Evolutionary conservation across 169 alveolate species (phyloP).

Genomic region (Eimeria praecox): DNA sequence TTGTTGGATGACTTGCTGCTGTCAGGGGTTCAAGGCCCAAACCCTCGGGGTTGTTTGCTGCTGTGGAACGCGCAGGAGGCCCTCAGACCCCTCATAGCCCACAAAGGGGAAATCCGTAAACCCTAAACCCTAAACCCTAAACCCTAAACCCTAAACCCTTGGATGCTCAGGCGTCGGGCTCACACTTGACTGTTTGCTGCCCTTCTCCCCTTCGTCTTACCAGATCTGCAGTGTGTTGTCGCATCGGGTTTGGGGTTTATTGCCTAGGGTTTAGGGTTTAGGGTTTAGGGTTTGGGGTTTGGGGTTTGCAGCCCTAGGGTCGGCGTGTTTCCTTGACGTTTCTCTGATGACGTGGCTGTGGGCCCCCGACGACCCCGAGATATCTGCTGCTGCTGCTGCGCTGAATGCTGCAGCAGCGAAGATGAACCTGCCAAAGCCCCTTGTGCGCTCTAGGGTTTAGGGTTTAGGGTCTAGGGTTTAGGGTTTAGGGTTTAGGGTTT

Average conservation of each 20-base stretch:
- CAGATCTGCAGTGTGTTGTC: too few species aligned
- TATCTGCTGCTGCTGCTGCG: slow-evolving; percentile 16
- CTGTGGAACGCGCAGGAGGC: slow-evolving; percentile 29
- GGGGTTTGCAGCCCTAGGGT: slow-evolving; percentile 27
- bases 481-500: neutral
- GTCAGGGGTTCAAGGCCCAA: neutral
- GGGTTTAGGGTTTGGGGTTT: slow-evolving; percentile 26
- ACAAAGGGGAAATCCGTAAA: neutral
- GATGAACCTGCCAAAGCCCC: neutral
- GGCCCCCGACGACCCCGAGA: slow-evolving; percentile 45
- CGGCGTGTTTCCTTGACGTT: slow-evolving; percentile 13
- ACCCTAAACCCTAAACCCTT: slow-evolving; percentile 29
- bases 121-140: slow-evolving; percentile 41
- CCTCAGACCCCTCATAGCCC: slow-evolving; percentile 30
- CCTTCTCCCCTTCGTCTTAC: neutral
- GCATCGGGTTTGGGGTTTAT: neutral
- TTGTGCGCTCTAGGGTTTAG: slow-evolving; percentile 9
- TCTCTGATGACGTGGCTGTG: slow-evolving; percentile 33
- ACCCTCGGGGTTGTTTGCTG: neutral
- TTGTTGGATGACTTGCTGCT: neutral
- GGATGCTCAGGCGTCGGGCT: neutral
- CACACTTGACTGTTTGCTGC: neutral
- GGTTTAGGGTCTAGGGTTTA: slow-evolving; percentile 14
- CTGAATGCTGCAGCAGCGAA: slow-evolving; percentile 30
- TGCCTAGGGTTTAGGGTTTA: slow-evolving; percentile 9